Evolutionary conservation across 2,329 filamentous ascomycete genomes (phyloP).

Genomic region (Clarireedia paspali): DNA sequence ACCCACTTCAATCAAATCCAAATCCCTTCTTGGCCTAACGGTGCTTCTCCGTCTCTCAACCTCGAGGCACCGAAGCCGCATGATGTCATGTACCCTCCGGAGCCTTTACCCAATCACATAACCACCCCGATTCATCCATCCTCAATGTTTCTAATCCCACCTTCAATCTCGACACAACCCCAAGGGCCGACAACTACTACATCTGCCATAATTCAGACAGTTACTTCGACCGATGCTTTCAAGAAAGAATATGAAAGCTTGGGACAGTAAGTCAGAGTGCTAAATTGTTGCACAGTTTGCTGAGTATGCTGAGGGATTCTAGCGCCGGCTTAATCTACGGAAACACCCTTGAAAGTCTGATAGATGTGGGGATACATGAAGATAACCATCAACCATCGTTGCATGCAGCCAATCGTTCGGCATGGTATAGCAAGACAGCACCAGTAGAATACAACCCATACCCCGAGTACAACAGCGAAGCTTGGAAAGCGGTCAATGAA

Average conservation of each 20-base stretch:
- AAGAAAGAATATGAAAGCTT: conserved; percentile 16
- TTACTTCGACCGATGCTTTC: conserved; percentile 11
- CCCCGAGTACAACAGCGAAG: conserved; percentile 56
- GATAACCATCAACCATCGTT: conserved; percentile 29
- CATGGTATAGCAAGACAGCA: conserved; percentile 39
- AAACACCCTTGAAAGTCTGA: conserved; percentile 43
- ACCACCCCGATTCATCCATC: neutral
- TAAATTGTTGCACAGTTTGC: conserved; percentile 11
- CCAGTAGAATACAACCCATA: conserved; percentile 62
- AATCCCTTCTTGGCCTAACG: neutral
- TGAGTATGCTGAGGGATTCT: conserved; percentile 31
- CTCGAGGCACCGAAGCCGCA: neutral
- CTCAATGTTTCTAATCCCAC: neutral
- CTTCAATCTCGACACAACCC: neutral
- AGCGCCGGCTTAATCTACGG: conserved; percentile 48
- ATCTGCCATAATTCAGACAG: neutral
- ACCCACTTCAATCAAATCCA: neutral
- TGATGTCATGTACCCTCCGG: neutral
- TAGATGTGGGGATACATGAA: conserved; percentile 30
- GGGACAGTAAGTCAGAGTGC: conserved; percentile 11
- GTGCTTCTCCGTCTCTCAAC: neutral
- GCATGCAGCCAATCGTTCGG: conserved; percentile 24
- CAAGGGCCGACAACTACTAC: neutral
- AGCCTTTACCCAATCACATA: neutral
- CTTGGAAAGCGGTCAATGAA: conserved; percentile 49